phyloP scores from a whole-genome alignment of 345 rosid genomes.

The Pistacia integerrima region DNA sequence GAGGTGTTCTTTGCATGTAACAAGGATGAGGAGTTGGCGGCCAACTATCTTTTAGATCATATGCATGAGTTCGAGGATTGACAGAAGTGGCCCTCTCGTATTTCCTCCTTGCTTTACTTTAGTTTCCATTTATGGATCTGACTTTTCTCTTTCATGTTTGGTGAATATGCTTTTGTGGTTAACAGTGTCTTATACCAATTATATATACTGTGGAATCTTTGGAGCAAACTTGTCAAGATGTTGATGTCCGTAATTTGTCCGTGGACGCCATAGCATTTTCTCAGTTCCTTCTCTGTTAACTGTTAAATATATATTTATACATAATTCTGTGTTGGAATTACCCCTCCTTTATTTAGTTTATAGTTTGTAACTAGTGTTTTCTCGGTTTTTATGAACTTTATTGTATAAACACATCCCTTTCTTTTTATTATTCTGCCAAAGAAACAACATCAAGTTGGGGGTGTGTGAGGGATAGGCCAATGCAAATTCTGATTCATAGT shows the following conservation, averaged over 20 bases:
- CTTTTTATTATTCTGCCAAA: not conserved
- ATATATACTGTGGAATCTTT: conserved; percentile 3
- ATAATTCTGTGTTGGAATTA: not conserved
- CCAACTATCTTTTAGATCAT: conserved; percentile 92
- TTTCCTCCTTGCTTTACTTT: not conserved
- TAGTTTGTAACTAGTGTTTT: not conserved
- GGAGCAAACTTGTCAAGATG: conserved; percentile 7
- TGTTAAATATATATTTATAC: not conserved
- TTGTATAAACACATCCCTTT: not conserved
- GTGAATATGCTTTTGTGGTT: conserved; percentile 1
- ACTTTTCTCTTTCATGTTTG: not conserved
- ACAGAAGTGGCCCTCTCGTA: not conserved
- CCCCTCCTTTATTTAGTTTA: not conserved
- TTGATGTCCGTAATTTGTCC: conserved; percentile 6
- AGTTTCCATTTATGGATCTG: not conserved
- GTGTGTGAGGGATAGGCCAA: no score
- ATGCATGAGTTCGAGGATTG: conserved; percentile 83
- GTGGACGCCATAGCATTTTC: not conserved
- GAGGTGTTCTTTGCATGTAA: conserved; percentile 95
- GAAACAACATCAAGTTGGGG: not conserved
- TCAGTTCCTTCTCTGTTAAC: not conserved
- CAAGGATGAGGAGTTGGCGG: conserved; percentile 97
- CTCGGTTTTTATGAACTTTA: no score
- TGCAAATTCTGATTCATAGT: no score
- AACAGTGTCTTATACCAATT: conserved; percentile 7